phyloP scores from a whole-genome alignment of 2,329 filamentous ascomycete genomes.

The Cercospora sojina region DNA sequence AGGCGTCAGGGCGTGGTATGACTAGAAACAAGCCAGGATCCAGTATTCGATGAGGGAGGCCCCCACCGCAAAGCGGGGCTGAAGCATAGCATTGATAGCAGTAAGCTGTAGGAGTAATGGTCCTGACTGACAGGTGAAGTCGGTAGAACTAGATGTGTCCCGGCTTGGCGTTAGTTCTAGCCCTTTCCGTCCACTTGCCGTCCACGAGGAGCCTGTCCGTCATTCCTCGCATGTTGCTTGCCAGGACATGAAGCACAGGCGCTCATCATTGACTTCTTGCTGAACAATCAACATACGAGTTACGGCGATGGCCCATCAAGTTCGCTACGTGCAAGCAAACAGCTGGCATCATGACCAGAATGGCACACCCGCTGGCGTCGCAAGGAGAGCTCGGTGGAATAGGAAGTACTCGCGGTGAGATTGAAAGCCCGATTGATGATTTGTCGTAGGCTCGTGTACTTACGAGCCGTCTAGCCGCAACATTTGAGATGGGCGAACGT shows the following conservation, averaged over 20 bases:
- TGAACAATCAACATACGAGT: neutral
- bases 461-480: neutral
- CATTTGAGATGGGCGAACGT: neutral
- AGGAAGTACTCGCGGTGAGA: neutral
- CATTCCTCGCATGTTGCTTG: neutral
- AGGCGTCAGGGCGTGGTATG: neutral
- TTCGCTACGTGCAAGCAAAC: neutral
- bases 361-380: neutral
- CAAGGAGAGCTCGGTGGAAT: neutral
- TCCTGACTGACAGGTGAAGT: neutral
- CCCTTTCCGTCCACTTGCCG: neutral
- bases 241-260: neutral
- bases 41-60: neutral
- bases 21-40: neutral
- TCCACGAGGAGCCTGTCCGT: neutral
- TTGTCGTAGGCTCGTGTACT: neutral
- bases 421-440: neutral
- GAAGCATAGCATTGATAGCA: neutral
- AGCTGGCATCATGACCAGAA: neutral
- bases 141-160: neutral
- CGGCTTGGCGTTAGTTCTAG: neutral
- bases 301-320: neutral
- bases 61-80: neutral
- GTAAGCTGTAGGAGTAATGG: neutral
- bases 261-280: neutral